Base-by-base conservation (phyloP, 1,284 basidiomycete genomes). In the Sporisorium scitamineum region DNA sequence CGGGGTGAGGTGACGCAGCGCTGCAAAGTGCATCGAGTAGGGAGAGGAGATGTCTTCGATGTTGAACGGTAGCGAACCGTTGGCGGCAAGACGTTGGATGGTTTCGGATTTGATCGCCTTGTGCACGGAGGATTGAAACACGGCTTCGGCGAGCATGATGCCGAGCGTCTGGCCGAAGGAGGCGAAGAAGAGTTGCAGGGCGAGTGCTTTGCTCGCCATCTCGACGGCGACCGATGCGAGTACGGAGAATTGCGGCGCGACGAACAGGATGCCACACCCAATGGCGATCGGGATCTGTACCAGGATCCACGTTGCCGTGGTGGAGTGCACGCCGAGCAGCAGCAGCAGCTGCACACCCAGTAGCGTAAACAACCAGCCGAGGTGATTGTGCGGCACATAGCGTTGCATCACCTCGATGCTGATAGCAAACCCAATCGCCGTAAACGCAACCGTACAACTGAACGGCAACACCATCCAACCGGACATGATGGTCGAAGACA, bases 121-220 rank as follows among this genome's bases (percentile, higher is more conserved):
- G 60, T 67, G 61, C 5, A 75, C 47, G 18, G 62, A 64, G 5
- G 60, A 70, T 57, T 77, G 75, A 18, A 77, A 70, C 5, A 73
- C 67, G 3, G 75, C 66, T 55, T 74, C 67, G 8, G 56, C 75
- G 8, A 77, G 53, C 66, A 70, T 70, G 53, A 77, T 77, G 5
- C 75, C 75, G 5, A 77, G 42, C 5, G 75, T 77, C 42, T 77
- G 70, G n/a, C 58, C 62, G 32, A 70, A 74, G 10, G 66, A 74
- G 9, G 65, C 63, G 14, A 70, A 70, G 61, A 68, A 69, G 24
- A 72, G 54, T 26, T 66, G 60, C 29, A 70, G 26, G 0, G 74
- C 74, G 1, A 76, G 47, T 0, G 70, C 74, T 26, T 58, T 61
- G 8, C 56, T 50, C 5, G 70, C 65, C 39, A 76, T 29, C 26